Base-by-base conservation (phyloP, 768 basidiomycete species). In the Suillus cothurnatus region DNA sequence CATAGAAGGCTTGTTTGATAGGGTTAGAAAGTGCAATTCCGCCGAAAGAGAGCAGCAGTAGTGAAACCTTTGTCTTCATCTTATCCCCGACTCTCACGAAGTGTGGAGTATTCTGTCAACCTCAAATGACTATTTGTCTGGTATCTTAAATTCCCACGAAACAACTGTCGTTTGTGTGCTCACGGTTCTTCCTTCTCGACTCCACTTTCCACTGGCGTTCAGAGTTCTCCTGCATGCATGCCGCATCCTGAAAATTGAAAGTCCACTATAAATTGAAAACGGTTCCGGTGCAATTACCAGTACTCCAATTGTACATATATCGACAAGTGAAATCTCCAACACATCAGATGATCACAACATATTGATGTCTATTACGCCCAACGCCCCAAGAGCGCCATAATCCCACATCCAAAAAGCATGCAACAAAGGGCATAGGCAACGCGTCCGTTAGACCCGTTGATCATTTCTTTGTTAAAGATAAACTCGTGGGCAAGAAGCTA, bases 401-500 rank as follows among this genome's bases (percentile, higher is more conserved):
- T 61, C 1, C 83, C 94, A 31, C 88, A 89, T 12, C 96, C 96
- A 11, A 89, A 65, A n/a, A 90, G 68, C 89, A 97, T 94, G 69
- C 87, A 89, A n/a, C 78, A 76, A 66, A 94, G 67, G 8, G 93
- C 88, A 68, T 92, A 97, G 0, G 82, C 76, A n/a, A 97, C 77
- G 71, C 87, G 87, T 32, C 76, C 71, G 61, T 85, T 86, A 6
- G 88, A 86, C 5, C 85, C 85, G n/a, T 85, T 81, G 75, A 90
- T 86, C 90, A 95, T 93, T 64, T 93, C 86, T 65, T 88, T 86
- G 80, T 88, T 95, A 79, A 97, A 95, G 47, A 99, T 73, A 78
- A 99, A 97, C 72, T 98, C 97, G 73, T 97, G 96, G 1, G 94
- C 97, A 53, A 99, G 83, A 0, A 97, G 84, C 89, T 91, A 67